Evolutionary conservation across 768 basidiomycete genomes (phyloP).

Genomic region (Agaricus subrufescens): DNA sequence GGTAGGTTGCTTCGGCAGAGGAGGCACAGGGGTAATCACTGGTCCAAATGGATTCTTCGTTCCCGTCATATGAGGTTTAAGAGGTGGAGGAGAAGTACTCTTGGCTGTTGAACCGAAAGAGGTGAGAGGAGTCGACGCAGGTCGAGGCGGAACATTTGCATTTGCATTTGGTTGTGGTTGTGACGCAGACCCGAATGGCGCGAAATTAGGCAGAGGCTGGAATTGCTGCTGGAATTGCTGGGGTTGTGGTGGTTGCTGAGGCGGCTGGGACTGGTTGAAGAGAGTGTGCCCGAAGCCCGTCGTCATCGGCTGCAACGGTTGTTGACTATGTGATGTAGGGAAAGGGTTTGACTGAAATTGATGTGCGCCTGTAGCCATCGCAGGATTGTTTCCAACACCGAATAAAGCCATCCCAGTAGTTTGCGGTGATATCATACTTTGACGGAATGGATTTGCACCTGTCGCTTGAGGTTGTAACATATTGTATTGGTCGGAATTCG

Average conservation of each 20-base stretch:
- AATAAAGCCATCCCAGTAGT: slow-evolving; percentile 53
- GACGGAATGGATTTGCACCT: slow-evolving; percentile 80
- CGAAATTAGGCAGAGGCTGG: not conserved
- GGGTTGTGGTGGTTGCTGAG: slow-evolving; percentile 3
- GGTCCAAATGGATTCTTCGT: slow-evolving; percentile 94
- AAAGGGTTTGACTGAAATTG: slow-evolving; percentile 15
- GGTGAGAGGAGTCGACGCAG: slow-evolving; percentile 70
- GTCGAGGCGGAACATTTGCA: slow-evolving; percentile 46
- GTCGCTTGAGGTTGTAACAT: slow-evolving; percentile 56
- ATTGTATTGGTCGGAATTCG: slow-evolving; percentile 36
- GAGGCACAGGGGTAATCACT: slow-evolving; percentile 56
- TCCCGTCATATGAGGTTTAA: slow-evolving; percentile 89
- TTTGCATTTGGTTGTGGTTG: slow-evolving; percentile 14
- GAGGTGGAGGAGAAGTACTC: slow-evolving; percentile 35
- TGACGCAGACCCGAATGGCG: slow-evolving; percentile 14
- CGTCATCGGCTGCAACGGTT: not conserved
- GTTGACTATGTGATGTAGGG: not conserved
- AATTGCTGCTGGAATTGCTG: slow-evolving; percentile 1
- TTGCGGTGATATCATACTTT: slow-evolving; percentile 67
- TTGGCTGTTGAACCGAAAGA: slow-evolving; percentile 25
- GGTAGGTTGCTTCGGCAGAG: slow-evolving; percentile 72
- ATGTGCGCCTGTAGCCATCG: slow-evolving; percentile 14
- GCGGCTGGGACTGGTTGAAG: slow-evolving; percentile 1
- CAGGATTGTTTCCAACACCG: slow-evolving; percentile 15
- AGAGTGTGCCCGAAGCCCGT: slow-evolving; percentile 2